These are phyloP conservation scores for Solanum rostratum DNA, from an alignment of 257 asterid genomes.

Conservation along the genomic window DNA sequence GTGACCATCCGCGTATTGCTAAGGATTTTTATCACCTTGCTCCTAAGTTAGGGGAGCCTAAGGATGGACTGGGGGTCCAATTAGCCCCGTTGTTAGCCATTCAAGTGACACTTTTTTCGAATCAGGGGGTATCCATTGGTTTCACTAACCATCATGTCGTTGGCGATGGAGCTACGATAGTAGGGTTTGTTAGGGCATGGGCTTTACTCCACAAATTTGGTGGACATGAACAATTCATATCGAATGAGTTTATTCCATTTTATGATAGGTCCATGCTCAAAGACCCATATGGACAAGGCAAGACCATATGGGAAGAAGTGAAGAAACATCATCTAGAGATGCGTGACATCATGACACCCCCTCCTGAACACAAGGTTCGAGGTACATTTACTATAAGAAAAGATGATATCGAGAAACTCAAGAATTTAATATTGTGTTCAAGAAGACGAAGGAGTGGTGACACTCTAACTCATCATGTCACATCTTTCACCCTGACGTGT, in stretches of 20 bases:
- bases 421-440: slow-evolving; percentile 7
- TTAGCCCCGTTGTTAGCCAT: background rate
- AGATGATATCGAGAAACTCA: slow-evolving; percentile 10
- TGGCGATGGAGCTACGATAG: slow-evolving; percentile 7
- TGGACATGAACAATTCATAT: background rate
- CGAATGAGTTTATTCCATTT: background rate
- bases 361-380: background rate
- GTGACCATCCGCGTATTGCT: background rate
- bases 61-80: background rate
- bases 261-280: slow-evolving; percentile 5
- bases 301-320: background rate
- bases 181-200: slow-evolving; percentile 4
- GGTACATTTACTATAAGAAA: slow-evolving; percentile 10
- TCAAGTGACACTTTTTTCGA: slow-evolving; percentile 12
- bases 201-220: background rate
- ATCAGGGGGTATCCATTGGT: slow-evolving; percentile 5
- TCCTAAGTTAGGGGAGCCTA: background rate
- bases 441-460: background rate
- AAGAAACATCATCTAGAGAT: background rate
- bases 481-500: slow-evolving; percentile 18
- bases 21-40: slow-evolving; percentile 1
- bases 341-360: background rate
- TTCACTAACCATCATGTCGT: background rate
- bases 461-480: slow-evolving; percentile 8
- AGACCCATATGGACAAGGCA: slow-evolving; percentile 3